Conservation (phyloP, 1,284 basidiomycete species). For the Testicularia cyperi region DNA sequence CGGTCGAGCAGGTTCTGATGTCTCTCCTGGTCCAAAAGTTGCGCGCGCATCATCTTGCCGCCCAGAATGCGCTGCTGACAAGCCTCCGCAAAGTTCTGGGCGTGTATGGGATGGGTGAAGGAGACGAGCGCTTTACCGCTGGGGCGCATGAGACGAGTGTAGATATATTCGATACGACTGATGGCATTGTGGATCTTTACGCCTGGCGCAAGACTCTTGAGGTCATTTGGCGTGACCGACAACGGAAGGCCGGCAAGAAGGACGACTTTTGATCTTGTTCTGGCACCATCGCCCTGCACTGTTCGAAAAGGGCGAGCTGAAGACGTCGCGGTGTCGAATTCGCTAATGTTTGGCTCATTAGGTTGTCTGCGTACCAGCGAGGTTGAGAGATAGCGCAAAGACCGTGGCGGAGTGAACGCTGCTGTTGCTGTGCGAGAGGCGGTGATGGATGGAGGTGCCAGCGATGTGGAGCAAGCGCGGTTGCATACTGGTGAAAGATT, state of each 20-base stretch:
- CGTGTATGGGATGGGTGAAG: constrained; percentile 8
- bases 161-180: constrained; percentile 25
- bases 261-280: constrained; percentile 8
- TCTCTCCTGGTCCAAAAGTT: neutral
- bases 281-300: no score
- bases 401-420: no score
- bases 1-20: neutral
- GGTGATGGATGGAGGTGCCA: no score
- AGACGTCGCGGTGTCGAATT: no score
- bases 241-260: constrained; percentile 15
- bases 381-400: no score
- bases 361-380: no score
- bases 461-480: no score
- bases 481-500: no score
- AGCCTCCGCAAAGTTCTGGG: constrained; percentile 7
- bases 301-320: no score
- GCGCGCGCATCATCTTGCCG: constrained; percentile 14
- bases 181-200: constrained; percentile 13
- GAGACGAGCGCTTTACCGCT: constrained; percentile 16
- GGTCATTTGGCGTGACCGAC: constrained; percentile 22
- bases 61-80: constrained; percentile 14
- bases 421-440: no score
- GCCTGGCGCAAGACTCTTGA: constrained; percentile 9
- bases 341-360: no score
- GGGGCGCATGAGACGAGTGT: constrained; percentile 7